Evolutionary conservation across 2,329 filamentous ascomycete genomes (phyloP), one percentile per base, ranked within the genome.

Genomic region (Aotearoamyces nothofagi): DNA sequence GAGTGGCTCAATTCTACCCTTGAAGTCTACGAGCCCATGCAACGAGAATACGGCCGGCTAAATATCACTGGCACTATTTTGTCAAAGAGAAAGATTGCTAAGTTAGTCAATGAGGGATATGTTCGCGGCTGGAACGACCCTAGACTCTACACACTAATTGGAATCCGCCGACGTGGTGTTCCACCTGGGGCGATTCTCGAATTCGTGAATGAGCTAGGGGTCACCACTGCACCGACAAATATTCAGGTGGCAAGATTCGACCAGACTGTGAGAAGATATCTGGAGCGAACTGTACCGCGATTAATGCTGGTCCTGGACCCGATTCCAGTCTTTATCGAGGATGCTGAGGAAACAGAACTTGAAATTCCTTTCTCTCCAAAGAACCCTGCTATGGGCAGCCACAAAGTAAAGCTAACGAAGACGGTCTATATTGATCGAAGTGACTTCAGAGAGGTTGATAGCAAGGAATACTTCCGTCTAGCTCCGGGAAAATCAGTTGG

Each of bases 101-200:
- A 79, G 54, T 59, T 94, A 4, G 82, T 94, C 2, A 66, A 76
- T 24, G 69, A 78, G 28, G 70, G 72, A n/a, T 63, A 76, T 38
- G 86, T 96, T 5, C 70, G 79, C 20, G 81, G 71, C 31, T 94
- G 86, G 83, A 81, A 94, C 42, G 87, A 94, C 44, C 87, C 87
- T 8, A 69, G 87, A 17, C 63, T 96, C 4, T 93, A 82, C 56
- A 93, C 86, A 1, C 61, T 94, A 11, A 83, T 87, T 35, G 83
- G 71, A 1, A 69, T 94, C 27, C 76, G 81, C 30, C 70, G 87
- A 29, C 71, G 86, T 33, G 87, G 87, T 48, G 69, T 94, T 0
- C 87, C 87, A 1, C 83, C 87, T 0, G 81, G 80, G 14, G 86
- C 84, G 2, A 79, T 94, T 35, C 69, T 93, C 33, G 77, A 81